Evolutionary conservation across 805 yeast genomes (phyloP).

Genomic region (Cyberlindnera bimundalis): DNA sequence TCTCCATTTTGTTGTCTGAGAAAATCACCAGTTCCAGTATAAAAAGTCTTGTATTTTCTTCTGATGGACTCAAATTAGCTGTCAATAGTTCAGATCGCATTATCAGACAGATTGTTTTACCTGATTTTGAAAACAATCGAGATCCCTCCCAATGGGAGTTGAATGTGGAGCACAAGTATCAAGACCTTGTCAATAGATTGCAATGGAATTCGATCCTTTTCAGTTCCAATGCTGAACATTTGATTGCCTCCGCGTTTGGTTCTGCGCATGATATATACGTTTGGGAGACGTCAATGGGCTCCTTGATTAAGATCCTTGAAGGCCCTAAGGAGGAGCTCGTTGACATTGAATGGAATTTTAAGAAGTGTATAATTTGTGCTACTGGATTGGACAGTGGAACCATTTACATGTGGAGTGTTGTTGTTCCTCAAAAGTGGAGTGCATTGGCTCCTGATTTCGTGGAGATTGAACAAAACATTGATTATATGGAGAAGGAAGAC

Average conservation of each 20-base stretch:
- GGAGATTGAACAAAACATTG: constrained; percentile 88
- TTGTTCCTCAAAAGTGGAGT: constrained; percentile 90
- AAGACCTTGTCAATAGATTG: constrained; percentile 81
- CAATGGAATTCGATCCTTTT: constrained; percentile 85
- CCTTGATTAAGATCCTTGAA: constrained; percentile 83
- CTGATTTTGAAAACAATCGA: constrained; percentile 28
- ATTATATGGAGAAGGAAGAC: constrained; percentile 84
- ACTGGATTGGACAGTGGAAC: constrained; percentile 85
- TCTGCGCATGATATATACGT: constrained; percentile 85
- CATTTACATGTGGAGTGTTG: constrained; percentile 77
- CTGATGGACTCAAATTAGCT: constrained; percentile 58
- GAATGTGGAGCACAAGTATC: constrained; percentile 76
- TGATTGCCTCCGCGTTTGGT: constrained; percentile 87
- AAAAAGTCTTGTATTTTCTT: constrained; percentile 60
- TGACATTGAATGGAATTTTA: constrained; percentile 83
- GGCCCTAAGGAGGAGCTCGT: constrained; percentile 87
- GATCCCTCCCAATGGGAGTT: constrained; percentile 40
- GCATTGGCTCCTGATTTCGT: constrained; percentile 96
- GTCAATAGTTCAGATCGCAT: constrained; percentile 77
- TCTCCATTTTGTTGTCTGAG: constrained; percentile 40
- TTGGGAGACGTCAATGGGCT: constrained; percentile 89
- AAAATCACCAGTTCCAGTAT: constrained; percentile 69
- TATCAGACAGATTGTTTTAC: constrained; percentile 57
- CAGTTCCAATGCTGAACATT: constrained; percentile 71
- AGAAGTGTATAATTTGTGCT: constrained; percentile 70